These are phyloP conservation scores for Yarrowia hollandica DNA, from an alignment of 805 yeast species.

Conservation along the genomic window DNA sequence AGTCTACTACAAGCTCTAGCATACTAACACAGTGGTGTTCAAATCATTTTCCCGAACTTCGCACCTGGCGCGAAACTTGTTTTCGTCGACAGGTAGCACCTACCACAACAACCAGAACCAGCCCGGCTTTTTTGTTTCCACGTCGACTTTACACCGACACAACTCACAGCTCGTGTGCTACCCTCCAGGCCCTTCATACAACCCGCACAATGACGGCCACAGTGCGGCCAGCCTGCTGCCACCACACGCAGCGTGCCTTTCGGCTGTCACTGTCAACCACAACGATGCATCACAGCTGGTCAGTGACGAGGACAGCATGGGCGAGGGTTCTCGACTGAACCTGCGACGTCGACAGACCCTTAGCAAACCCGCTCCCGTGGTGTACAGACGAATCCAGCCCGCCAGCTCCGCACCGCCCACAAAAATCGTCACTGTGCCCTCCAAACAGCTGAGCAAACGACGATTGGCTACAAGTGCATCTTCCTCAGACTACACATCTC, in stretches of 20 bases:
- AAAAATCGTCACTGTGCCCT: neutral
- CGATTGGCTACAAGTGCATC: constrained; percentile 5
- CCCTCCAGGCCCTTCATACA: constrained; percentile 2
- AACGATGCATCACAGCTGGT: constrained; percentile 17
- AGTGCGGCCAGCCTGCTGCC: constrained; percentile 6
- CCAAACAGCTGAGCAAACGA: neutral
- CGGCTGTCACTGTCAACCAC: constrained; percentile 19
- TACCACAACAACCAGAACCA: constrained; percentile 34
- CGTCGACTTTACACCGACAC: constrained; percentile 44
- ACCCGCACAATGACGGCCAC: constrained; percentile 10
- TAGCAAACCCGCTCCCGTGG: constrained; percentile 12
- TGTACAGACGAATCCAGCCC: constrained; percentile 18
- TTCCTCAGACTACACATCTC: neutral
- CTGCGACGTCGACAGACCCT: neutral
- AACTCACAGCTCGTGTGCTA: constrained; percentile 41
- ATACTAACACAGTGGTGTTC: constrained; percentile 39
- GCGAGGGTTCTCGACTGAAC: neutral
- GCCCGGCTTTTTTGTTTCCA: constrained; percentile 45
- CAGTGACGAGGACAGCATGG: constrained; percentile 4
- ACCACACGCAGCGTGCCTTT: neutral
- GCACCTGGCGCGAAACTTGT: constrained; percentile 44
- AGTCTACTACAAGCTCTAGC: too few relatives aligned
- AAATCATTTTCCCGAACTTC: constrained; percentile 43
- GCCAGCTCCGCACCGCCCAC: constrained; percentile 5
- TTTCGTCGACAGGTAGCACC: constrained; percentile 38